Percentiles rank a stretch among this genome's conserved stretches.
These are phyloP conservation scores for Botrytis hyacinthi DNA, from an alignment of 2,329 filamentous ascomycete species.

Conservation along the genomic window DNA sequence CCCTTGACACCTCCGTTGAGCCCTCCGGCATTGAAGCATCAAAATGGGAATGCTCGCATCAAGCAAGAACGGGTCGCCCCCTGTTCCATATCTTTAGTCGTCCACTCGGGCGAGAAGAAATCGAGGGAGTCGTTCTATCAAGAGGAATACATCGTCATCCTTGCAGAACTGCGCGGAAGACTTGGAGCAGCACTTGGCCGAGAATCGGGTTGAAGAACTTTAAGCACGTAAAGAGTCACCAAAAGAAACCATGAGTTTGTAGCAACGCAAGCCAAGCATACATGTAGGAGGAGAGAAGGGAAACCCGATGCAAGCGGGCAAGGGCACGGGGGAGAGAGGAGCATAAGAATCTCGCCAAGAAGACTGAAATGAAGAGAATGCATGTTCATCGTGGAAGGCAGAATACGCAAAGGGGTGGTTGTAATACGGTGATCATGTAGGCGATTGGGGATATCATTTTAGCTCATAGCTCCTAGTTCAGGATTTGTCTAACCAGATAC, in stretches of 20 bases:
- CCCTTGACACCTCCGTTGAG: conserved; percentile 17
- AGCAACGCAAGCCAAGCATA: conserved; percentile 2
- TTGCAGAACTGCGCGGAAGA: conserved; percentile 15
- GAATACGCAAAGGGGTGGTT: background rate
- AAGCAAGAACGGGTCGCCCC: background rate
- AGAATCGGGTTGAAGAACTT: conserved; percentile 9
- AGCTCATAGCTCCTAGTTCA: conserved; percentile 18
- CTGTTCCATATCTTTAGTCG: conserved; percentile 10
- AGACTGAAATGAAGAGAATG: background rate
- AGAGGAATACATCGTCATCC: conserved; percentile 17
- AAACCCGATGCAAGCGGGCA: background rate
- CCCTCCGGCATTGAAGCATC: conserved; percentile 1
- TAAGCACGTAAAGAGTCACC: background rate
- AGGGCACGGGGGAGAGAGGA: background rate
- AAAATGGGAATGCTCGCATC: background rate
- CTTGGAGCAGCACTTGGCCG: conserved; percentile 14
- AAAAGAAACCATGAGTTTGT: background rate
- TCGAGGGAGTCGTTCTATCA: conserved; percentile 11
- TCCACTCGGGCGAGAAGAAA: conserved; percentile 18
- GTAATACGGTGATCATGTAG: conserved; percentile 1
- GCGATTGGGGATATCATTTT: conserved; percentile 16
- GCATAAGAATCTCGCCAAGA: background rate
- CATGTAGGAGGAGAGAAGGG: background rate
- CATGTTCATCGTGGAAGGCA: background rate
- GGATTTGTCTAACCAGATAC: conserved; percentile 9